Conservation (phyloP, 768 basidiomycete species). For the Tulasnella sp. region DNA sequence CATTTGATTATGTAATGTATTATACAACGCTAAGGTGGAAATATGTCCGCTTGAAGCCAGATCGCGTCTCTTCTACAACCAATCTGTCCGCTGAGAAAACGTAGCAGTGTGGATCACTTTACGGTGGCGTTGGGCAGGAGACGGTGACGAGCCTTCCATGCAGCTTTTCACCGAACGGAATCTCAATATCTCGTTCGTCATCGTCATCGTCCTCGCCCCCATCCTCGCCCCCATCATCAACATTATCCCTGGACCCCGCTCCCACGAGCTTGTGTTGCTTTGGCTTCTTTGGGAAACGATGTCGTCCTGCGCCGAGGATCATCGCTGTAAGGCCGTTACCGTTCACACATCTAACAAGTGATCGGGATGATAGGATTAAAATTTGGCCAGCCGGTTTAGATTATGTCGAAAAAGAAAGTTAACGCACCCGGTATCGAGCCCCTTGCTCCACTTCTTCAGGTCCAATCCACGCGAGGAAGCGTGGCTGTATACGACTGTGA, state of each 20-base stretch:
- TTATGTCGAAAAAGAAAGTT: not conserved
- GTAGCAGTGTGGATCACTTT: too few relatives aligned
- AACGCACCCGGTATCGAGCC: conserved; percentile 81
- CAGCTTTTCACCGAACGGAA: conserved; percentile 8
- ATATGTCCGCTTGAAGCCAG: too few relatives aligned
- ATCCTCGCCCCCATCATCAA: not conserved
- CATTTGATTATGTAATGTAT: too few relatives aligned
- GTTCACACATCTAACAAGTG: conserved; percentile 11
- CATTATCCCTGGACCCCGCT: not conserved
- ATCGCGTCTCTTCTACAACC: too few relatives aligned
- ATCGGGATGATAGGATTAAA: not conserved
- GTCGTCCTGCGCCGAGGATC: conserved; percentile 5
- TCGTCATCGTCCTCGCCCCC: not conserved
- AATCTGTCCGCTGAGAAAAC: too few relatives aligned
- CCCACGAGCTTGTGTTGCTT: not conserved
- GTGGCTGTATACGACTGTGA: conserved; percentile 78
- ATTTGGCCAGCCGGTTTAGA: not conserved
- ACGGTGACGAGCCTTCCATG: conserved; percentile 7
- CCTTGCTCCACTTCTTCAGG: conserved; percentile 70
- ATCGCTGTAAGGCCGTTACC: conserved; percentile 12
- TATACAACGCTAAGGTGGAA: too few relatives aligned
- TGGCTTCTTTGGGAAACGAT: too few relatives aligned
- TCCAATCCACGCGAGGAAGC: conserved; percentile 70
- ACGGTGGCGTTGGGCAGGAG: conserved; percentile 6
- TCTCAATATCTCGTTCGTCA: conserved; percentile 2